phyloP scores from a whole-genome alignment of 2,329 filamentous ascomycete species.

The Aureobasidium melanogenum region DNA sequence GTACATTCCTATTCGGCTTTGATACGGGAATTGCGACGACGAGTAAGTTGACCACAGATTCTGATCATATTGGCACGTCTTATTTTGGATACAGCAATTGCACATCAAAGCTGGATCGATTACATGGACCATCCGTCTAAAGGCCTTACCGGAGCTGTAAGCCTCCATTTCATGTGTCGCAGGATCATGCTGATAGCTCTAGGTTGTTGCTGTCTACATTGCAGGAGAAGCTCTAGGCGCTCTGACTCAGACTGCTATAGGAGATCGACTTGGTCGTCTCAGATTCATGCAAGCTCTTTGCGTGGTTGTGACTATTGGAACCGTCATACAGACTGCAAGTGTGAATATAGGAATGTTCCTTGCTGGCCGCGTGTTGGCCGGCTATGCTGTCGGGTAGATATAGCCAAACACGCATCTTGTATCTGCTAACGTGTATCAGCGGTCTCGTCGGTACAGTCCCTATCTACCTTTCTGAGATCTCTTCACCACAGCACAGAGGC shows the following conservation, averaged over 20 bases:
- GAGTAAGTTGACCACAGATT: slow-evolving; percentile 19
- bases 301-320: slow-evolving; percentile 46
- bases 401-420: background rate
- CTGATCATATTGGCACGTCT: no score
- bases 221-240: slow-evolving; percentile 51
- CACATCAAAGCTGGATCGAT: slow-evolving; percentile 50
- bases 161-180: slow-evolving; percentile 43
- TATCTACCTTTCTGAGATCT: slow-evolving; percentile 49
- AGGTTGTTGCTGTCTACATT: slow-evolving; percentile 50
- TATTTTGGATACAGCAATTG: slow-evolving; percentile 33
- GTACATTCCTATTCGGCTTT: slow-evolving; percentile 52
- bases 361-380: slow-evolving; percentile 22
- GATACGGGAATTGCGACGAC: slow-evolving; percentile 54
- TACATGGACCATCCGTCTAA: slow-evolving; percentile 50
- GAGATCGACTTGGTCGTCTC: slow-evolving; percentile 37
- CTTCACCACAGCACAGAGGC: slow-evolving; percentile 36
- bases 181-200: slow-evolving; percentile 42
- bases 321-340: slow-evolving; percentile 45
- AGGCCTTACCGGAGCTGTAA: slow-evolving; percentile 46
- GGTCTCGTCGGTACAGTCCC: slow-evolving; percentile 45
- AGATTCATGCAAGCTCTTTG: slow-evolving; percentile 37
- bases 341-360: slow-evolving; percentile 34
- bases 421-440: background rate
- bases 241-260: slow-evolving; percentile 41
- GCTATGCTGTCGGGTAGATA: slow-evolving; percentile 21